phyloP scores from a whole-genome alignment of 2,329 filamentous ascomycete species.

The Didymella segeticola region DNA sequence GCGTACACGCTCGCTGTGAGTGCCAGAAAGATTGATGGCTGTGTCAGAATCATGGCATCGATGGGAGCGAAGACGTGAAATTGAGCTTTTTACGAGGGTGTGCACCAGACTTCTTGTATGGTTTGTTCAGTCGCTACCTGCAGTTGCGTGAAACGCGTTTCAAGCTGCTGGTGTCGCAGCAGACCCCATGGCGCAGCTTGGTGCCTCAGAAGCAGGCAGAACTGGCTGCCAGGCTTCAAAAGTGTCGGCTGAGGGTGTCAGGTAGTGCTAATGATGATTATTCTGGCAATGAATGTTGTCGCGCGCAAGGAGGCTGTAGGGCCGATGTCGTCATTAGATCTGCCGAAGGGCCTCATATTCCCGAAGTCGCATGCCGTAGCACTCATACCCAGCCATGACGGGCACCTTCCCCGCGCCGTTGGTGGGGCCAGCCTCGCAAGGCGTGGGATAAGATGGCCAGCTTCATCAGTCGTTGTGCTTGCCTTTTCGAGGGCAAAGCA shows the following conservation, averaged over 20 bases:
- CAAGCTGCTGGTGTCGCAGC: conserved; percentile 18
- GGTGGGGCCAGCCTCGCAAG: conserved; percentile 13
- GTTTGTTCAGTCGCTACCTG: background rate
- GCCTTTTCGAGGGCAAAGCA: too few species aligned
- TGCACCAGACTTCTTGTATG: conserved; percentile 5
- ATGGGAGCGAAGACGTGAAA: background rate
- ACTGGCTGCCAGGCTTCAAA: background rate
- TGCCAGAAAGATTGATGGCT: background rate
- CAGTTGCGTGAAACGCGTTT: conserved; percentile 17
- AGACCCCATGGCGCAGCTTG: background rate
- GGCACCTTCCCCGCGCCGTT: conserved; percentile 15
- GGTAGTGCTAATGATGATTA: too few species aligned
- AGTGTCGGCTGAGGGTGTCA: background rate
- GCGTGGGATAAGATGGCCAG: background rate
- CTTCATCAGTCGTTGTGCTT: background rate
- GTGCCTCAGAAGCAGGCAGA: conserved; percentile 4
- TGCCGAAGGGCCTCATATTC: conserved; percentile 1
- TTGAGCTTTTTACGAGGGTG: background rate
- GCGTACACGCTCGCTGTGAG: conserved; percentile 1
- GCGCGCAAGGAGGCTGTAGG: conserved; percentile 7
- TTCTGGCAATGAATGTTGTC: too few species aligned
- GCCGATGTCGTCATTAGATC: conserved; percentile 7
- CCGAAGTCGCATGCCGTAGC: conserved; percentile 10
- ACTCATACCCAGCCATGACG: background rate
- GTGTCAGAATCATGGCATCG: background rate